Evolutionary conservation across 768 basidiomycete species (phyloP).

Genomic region (Hygrocybe punicea): DNA sequence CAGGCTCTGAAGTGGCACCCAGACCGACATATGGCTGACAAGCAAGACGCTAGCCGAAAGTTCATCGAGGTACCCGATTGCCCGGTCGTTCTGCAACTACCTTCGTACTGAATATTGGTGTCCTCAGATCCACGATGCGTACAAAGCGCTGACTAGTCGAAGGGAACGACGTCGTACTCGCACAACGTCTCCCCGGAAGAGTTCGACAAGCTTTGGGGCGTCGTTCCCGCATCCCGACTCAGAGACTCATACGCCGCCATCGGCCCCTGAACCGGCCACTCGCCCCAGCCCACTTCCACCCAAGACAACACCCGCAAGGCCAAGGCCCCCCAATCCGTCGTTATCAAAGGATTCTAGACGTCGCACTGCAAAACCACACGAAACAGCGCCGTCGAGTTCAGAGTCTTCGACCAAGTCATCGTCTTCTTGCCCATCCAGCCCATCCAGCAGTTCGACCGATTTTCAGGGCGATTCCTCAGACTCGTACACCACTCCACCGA

Average conservation of each 20-base stretch:
- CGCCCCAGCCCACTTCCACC: not conserved
- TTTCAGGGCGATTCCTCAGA: not conserved
- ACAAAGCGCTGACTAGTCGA: constrained; percentile 43
- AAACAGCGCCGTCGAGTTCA: too few species aligned
- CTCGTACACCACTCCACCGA: not conserved
- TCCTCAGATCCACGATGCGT: constrained; percentile 48
- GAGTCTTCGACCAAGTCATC: too few species aligned
- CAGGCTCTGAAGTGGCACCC: constrained; percentile 59
- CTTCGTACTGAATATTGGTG: not conserved
- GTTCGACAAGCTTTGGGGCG: not conserved
- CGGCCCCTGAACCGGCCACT: not conserved
- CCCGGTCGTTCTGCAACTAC: not conserved
- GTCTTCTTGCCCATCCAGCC: not conserved
- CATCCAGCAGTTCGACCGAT: not conserved
- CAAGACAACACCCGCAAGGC: not conserved
- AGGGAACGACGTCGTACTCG: constrained; percentile 33
- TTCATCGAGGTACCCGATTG: constrained; percentile 46
- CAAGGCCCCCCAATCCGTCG: too few species aligned
- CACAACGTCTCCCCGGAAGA: constrained; percentile 3
- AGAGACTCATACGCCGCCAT: not conserved
- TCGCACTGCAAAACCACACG: too few species aligned
- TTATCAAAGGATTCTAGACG: too few species aligned
- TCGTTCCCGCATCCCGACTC: constrained; percentile 1
- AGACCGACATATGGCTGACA: constrained; percentile 46
- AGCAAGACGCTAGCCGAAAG: constrained; percentile 45